Evolutionary conservation across 495 filamentous ascomycete species (phyloP).

Genomic region (Aspergillus indologenus): DNA sequence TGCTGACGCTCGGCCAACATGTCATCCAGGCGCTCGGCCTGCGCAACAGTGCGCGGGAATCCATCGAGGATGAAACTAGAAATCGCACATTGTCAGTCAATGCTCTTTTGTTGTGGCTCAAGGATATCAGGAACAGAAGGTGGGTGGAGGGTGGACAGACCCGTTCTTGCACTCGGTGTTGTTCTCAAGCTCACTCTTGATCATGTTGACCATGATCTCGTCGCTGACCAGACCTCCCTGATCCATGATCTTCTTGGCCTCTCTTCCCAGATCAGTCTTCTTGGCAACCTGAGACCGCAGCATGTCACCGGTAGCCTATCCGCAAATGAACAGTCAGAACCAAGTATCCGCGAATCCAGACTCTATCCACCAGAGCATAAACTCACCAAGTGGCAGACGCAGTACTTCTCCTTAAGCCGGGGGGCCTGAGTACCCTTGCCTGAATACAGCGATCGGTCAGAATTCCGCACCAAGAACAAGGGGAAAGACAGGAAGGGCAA

Average conservation of each 20-base stretch:
- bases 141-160: conserved; percentile 32
- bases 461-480: conserved; percentile 18
- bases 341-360: neutral
- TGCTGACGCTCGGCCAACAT: conserved; percentile 76
- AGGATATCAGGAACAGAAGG: conserved; percentile 1
- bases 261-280: conserved; percentile 90
- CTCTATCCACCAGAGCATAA: conserved; percentile 6
- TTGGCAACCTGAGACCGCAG: conserved; percentile 96
- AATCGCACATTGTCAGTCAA: conserved; percentile 19
- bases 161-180: conserved; percentile 96
- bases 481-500: conserved; percentile 7
- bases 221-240: conserved; percentile 95
- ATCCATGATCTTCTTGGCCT: conserved; percentile 99
- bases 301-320: conserved; percentile 97
- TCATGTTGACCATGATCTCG: conserved; percentile 99
- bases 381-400: conserved; percentile 91
- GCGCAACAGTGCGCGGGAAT: conserved; percentile 93
- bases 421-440: conserved; percentile 99
- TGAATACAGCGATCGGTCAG: conserved; percentile 37
- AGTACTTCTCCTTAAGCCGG: conserved; percentile 95
- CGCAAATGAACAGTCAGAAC: conserved; percentile 10
- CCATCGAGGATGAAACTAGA: conserved; percentile 96
- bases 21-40: conserved; percentile 88
- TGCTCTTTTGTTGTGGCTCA: neutral
- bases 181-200: conserved; percentile 90